Evolutionary conservation across 2,329 filamentous ascomycete species (phyloP).

Genomic region (Leptographium radiaticola): DNA sequence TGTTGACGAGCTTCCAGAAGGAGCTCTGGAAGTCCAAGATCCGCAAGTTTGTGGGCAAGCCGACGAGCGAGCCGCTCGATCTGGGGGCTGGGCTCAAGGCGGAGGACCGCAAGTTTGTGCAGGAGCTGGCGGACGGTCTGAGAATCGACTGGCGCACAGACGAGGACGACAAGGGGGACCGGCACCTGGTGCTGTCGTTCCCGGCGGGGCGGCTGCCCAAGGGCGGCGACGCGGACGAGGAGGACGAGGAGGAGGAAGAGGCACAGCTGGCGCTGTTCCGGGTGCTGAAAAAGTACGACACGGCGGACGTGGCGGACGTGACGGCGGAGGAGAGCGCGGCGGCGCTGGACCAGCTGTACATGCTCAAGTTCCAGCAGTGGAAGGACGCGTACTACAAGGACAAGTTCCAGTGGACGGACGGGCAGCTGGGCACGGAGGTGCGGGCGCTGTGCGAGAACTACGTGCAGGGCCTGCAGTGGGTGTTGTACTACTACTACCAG

Average conservation of each 20-base stretch:
- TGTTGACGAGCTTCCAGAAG: slow-evolving; percentile 69
- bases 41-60: slow-evolving; percentile 67
- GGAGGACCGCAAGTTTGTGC: slow-evolving; percentile 82
- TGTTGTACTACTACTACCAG: slow-evolving; percentile 93
- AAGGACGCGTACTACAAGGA: slow-evolving; percentile 86
- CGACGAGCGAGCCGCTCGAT: slow-evolving; percentile 52
- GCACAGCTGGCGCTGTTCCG: slow-evolving; percentile 70
- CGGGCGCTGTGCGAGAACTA: slow-evolving; percentile 85
- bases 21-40: slow-evolving; percentile 68
- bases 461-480: slow-evolving; percentile 95
- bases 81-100: slow-evolving; percentile 62
- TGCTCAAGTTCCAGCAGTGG: slow-evolving; percentile 82
- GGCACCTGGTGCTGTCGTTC: slow-evolving; percentile 37
- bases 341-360: slow-evolving; percentile 72
- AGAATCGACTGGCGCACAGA: slow-evolving; percentile 45
- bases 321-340: slow-evolving; percentile 67
- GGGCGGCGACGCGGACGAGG: slow-evolving; percentile 42
- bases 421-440: slow-evolving; percentile 64
- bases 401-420: slow-evolving; percentile 79
- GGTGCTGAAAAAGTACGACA: slow-evolving; percentile 82
- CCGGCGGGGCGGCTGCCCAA: slow-evolving; percentile 22
- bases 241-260: slow-evolving; percentile 67
- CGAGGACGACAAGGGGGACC: slow-evolving; percentile 41
- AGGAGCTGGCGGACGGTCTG: slow-evolving; percentile 61
- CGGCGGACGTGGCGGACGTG: slow-evolving; percentile 71